phyloP scores from a whole-genome alignment of 495 filamentous ascomycete genomes.

The Hamigera avellanea region DNA sequence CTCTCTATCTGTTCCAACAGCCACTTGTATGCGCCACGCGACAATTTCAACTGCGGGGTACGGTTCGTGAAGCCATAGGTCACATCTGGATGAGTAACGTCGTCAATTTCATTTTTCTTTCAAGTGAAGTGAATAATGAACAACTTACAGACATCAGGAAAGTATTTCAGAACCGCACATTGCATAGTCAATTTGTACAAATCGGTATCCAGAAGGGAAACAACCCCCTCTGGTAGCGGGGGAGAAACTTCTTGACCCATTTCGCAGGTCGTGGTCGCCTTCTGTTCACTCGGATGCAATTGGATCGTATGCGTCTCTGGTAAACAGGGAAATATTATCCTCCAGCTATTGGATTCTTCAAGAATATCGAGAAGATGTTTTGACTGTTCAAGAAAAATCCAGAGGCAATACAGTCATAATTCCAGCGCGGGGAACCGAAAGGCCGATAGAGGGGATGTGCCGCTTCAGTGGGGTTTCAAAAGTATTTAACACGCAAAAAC shows the following conservation, averaged over 20 bases:
- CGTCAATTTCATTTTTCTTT: background rate
- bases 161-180: conserved; percentile 86
- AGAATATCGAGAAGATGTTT: too few species aligned
- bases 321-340: too few species aligned
- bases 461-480: too few species aligned
- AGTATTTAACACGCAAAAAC: too few species aligned
- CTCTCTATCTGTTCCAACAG: conserved; percentile 69
- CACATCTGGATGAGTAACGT: conserved; percentile 41
- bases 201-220: conserved; percentile 91
- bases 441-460: too few species aligned
- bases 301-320: too few species aligned
- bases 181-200: conserved; percentile 99
- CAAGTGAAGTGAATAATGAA: background rate
- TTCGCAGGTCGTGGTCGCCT: too few species aligned
- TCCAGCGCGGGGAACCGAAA: too few species aligned
- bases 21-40: conserved; percentile 73
- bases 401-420: too few species aligned
- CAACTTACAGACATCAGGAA: conserved; percentile 59
- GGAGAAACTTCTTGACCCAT: conserved; percentile 5
- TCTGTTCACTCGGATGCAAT: too few species aligned
- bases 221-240: conserved; percentile 54
- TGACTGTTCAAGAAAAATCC: too few species aligned
- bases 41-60: conserved; percentile 86
- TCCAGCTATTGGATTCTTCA: too few species aligned
- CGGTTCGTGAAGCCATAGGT: conserved; percentile 92